Conservation (phyloP, 768 basidiomycete species). For the Leccinum boreale region DNA sequence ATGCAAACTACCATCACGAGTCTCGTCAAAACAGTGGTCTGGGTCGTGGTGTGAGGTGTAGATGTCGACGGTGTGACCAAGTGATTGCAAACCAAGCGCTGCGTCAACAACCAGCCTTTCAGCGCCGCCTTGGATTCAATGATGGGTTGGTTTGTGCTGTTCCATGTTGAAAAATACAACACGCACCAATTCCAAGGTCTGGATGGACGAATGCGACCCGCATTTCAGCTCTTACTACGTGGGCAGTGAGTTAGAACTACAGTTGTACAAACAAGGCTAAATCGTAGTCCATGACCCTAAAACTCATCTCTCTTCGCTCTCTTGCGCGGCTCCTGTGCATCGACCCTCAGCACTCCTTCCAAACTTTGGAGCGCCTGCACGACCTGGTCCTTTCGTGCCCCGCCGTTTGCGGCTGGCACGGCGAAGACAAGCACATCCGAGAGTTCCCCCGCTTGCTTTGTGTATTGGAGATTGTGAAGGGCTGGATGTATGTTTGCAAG, state of each 20-base stretch:
- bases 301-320: constrained; percentile 28
- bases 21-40: constrained; percentile 90
- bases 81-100: constrained; percentile 79
- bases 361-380: constrained; percentile 15
- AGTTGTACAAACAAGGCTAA: not conserved
- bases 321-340: constrained; percentile 19
- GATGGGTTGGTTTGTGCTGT: not conserved
- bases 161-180: not conserved
- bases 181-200: constrained; percentile 86
- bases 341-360: constrained; percentile 22
- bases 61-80: constrained; percentile 83
- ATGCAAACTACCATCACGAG: constrained; percentile 65
- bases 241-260: not conserved
- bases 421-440: constrained; percentile 21
- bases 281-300: not conserved
- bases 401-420: constrained; percentile 5
- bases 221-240: constrained; percentile 16
- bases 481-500: constrained; percentile 19
- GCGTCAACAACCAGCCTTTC: constrained; percentile 37
- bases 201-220: constrained; percentile 88
- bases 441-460: constrained; percentile 19
- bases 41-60: constrained; percentile 94
- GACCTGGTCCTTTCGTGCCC: constrained; percentile 5
- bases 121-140: not conserved
- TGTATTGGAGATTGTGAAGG: constrained; percentile 22